These are phyloP conservation scores for Sporisorium graminicola DNA, from an alignment of 1,284 basidiomycete species.

Conservation along the genomic window DNA sequence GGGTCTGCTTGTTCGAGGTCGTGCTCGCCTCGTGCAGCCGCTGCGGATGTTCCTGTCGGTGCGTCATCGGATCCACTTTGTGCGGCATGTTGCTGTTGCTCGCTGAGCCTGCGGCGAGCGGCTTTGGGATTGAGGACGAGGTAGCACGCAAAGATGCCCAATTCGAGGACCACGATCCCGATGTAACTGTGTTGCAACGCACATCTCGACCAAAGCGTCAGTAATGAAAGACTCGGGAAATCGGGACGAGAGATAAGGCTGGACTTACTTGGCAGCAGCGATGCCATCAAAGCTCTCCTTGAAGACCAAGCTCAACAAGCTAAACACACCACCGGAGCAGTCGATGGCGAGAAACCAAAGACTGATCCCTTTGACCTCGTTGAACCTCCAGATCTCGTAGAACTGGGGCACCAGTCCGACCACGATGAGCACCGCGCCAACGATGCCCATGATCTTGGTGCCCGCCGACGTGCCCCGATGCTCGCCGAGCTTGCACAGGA, in stretches of 20 bases:
- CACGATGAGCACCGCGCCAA: constrained; percentile 76
- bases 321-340: constrained; percentile 79
- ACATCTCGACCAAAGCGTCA: neutral
- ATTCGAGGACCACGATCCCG: constrained; percentile 75
- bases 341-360: constrained; percentile 80
- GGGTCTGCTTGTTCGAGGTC: constrained; percentile 13
- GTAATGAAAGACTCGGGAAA: neutral
- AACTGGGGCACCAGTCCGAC: constrained; percentile 76
- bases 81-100: neutral
- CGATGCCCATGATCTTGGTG: constrained; percentile 77
- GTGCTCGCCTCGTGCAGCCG: neutral
- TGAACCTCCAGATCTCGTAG: constrained; percentile 78
- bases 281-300: constrained; percentile 77
- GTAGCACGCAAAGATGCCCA: constrained; percentile 75
- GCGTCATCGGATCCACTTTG: neutral
- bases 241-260: no score
- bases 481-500: constrained; percentile 70
- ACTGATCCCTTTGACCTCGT: constrained; percentile 81
- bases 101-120: constrained; percentile 33
- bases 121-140: constrained; percentile 76
- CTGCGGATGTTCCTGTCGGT: neutral
- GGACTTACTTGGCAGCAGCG: constrained; percentile 72
- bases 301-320: constrained; percentile 79
- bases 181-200: constrained; percentile 71
- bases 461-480: constrained; percentile 73